Percentiles rank a stretch among this genome's conserved stretches.
These are phyloP conservation scores for Funneliformis geosporum DNA, from an alignment of 192 early-diverging fungal genomes.

Conservation along the genomic window DNA sequence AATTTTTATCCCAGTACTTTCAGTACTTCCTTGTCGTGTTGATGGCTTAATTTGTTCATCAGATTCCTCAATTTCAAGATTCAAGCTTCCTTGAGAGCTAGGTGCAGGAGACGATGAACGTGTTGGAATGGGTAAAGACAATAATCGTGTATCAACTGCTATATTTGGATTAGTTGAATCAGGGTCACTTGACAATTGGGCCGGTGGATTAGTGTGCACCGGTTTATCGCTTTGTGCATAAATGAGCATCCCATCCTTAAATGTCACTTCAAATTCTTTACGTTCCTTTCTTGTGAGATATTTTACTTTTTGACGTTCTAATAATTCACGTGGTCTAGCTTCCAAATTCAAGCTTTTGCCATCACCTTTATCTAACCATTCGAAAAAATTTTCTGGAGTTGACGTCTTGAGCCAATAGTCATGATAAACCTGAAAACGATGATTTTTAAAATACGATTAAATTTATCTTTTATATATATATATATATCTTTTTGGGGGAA, in stretches of 20 bases:
- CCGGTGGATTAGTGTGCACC: constrained; percentile 40
- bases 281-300: constrained; percentile 42
- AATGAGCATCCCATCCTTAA: constrained; percentile 37
- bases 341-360: constrained; percentile 37
- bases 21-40: not conserved
- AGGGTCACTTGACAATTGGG: not conserved
- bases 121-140: not conserved
- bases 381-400: constrained; percentile 46
- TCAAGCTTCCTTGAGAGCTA: not conserved
- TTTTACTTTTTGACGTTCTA: constrained; percentile 39
- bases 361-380: constrained; percentile 46
- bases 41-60: constrained; percentile 22
- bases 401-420: constrained; percentile 41
- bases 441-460: too few species aligned
- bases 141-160: too few species aligned
- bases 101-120: not conserved
- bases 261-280: constrained; percentile 38
- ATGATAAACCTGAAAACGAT: constrained; percentile 39
- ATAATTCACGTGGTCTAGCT: constrained; percentile 32
- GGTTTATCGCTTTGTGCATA: constrained; percentile 34
- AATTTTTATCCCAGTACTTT: not conserved
- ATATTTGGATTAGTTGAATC: too few species aligned
- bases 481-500: too few species aligned
- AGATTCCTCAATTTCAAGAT: constrained; percentile 19
- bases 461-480: too few species aligned